Percentiles rank a stretch among this genome's conserved stretches.
These are phyloP conservation scores for Capsicum pubescens DNA, from an alignment of 257 asterid species.

Conservation along the genomic window DNA sequence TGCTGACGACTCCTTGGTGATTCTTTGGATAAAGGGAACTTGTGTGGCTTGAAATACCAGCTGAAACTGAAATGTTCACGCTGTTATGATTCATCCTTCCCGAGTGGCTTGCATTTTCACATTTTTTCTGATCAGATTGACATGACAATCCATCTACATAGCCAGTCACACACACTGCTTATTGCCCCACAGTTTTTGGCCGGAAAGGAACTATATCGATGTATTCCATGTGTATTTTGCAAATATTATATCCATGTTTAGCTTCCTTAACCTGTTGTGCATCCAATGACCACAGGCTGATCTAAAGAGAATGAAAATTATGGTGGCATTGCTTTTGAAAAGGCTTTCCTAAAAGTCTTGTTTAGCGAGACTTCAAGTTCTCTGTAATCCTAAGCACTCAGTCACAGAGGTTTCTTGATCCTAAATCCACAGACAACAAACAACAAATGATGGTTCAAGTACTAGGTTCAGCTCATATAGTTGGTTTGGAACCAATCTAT, in stretches of 20 bases:
- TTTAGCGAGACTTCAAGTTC: neutral
- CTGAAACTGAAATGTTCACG: neutral
- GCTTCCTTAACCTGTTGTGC: neutral
- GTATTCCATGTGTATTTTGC: neutral
- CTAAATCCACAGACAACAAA: neutral
- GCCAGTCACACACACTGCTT: neutral
- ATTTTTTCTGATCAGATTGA: conserved; percentile 8
- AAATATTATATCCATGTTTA: neutral
- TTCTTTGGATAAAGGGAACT: neutral
- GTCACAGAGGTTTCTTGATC: neutral
- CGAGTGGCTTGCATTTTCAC: neutral
- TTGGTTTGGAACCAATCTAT: too few species aligned
- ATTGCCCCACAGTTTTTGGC: neutral
- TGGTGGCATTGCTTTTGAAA: neutral
- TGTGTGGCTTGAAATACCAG: neutral
- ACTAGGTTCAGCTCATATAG: too few species aligned
- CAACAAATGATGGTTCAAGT: neutral
- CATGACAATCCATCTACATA: neutral
- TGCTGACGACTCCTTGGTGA: neutral
- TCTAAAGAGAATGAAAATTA: neutral
- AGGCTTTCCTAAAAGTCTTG: neutral
- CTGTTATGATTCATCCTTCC: neutral
- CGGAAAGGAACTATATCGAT: neutral
- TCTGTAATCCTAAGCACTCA: neutral
- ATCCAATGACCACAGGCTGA: neutral